Percentiles rank a stretch among this genome's conserved stretches.
Conservation (phyloP, 495 filamentous ascomycete genomes). For the Hypoxylon intermedium region DNA sequence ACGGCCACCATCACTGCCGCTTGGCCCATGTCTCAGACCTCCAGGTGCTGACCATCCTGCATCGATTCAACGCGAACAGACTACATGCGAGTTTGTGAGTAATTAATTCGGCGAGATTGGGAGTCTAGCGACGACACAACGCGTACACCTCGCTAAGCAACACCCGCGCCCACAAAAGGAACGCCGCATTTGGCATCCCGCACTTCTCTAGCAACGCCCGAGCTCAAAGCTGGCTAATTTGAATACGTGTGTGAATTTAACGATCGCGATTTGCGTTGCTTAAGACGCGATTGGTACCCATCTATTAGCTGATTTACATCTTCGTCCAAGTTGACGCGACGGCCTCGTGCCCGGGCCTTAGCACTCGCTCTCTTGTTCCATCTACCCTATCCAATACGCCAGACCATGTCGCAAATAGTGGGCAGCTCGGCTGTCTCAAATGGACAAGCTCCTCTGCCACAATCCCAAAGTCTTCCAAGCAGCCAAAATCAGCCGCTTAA, state of each 20-base stretch:
- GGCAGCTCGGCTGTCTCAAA: background rate
- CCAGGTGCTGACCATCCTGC: slow-evolving; percentile 5
- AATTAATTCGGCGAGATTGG: slow-evolving; percentile 16
- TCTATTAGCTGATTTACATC: slow-evolving; percentile 5
- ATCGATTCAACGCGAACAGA: slow-evolving; percentile 11
- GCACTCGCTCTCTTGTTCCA: background rate
- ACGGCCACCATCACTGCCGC: background rate
- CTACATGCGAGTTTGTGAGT: slow-evolving; percentile 5
- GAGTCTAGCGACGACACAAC: slow-evolving; percentile 27
- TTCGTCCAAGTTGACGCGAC: slow-evolving; percentile 30
- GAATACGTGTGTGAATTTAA: slow-evolving; percentile 8
- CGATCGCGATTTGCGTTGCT: slow-evolving; percentile 6
- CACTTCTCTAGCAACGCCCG: slow-evolving; percentile 4
- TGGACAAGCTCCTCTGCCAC: slow-evolving; percentile 12
- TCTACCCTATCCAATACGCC: background rate
- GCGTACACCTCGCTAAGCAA: slow-evolving; percentile 35
- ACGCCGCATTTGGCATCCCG: slow-evolving; percentile 11
- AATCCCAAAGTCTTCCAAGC: slow-evolving; percentile 18
- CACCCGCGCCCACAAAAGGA: slow-evolving; percentile 21
- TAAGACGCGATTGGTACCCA: slow-evolving; percentile 11
- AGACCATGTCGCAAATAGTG: slow-evolving; percentile 27
- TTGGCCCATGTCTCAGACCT: slow-evolving; percentile 11
- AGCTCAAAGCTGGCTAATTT: slow-evolving; percentile 12
- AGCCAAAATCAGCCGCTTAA: slow-evolving; percentile 37
- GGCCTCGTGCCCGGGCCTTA: slow-evolving; percentile 3